A percentile compares a stretch with the other conserved stretches of the same genome.
Conservation (phyloP, 805 yeast genomes). For the Saccharomycopsis lassenensis region DNA sequence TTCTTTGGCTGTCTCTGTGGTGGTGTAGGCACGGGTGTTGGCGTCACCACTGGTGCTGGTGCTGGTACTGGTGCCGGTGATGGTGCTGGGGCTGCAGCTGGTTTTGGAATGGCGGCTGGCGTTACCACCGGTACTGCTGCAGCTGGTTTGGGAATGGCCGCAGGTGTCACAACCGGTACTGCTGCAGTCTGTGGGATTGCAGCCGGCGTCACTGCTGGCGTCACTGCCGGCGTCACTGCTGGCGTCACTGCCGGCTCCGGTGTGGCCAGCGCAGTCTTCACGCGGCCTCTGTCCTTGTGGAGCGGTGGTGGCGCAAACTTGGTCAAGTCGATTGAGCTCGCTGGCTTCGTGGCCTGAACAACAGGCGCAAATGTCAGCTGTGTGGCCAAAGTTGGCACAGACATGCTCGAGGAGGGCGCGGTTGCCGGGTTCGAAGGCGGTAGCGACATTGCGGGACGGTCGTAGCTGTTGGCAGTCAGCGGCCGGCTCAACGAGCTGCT, state of each 20-base stretch:
- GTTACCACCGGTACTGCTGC: slow-evolving; percentile 3
- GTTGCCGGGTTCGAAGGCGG: slow-evolving; percentile 1
- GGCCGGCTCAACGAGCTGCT: not conserved
- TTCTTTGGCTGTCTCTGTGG: too few relatives aligned
- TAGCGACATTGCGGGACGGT: not conserved
- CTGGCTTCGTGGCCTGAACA: too few relatives aligned
- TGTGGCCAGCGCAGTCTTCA: not conserved
- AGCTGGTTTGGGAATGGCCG: not conserved
- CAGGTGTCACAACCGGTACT: not conserved
- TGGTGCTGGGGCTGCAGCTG: slow-evolving; percentile 1
- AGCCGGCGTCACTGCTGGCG: too few relatives aligned
- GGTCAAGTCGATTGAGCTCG: too few relatives aligned
- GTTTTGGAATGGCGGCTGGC: not conserved
- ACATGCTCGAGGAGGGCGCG: not conserved
- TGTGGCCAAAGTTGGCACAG: too few relatives aligned
- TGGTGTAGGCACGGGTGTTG: slow-evolving; percentile 9
- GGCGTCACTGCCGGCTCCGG: not conserved
- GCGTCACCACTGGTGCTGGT: not conserved
- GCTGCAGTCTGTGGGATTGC: not conserved
- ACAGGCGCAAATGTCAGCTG: too few relatives aligned
- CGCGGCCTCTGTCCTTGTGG: slow-evolving; percentile 24
- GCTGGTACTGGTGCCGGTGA: slow-evolving; percentile 3
- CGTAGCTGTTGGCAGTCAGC: not conserved
- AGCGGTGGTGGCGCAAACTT: slow-evolving; percentile 36
- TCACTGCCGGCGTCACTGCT: too few relatives aligned